These are phyloP conservation scores for Scorias spongiosa DNA, from an alignment of 2,329 filamentous ascomycete genomes.

Conservation along the genomic window DNA sequence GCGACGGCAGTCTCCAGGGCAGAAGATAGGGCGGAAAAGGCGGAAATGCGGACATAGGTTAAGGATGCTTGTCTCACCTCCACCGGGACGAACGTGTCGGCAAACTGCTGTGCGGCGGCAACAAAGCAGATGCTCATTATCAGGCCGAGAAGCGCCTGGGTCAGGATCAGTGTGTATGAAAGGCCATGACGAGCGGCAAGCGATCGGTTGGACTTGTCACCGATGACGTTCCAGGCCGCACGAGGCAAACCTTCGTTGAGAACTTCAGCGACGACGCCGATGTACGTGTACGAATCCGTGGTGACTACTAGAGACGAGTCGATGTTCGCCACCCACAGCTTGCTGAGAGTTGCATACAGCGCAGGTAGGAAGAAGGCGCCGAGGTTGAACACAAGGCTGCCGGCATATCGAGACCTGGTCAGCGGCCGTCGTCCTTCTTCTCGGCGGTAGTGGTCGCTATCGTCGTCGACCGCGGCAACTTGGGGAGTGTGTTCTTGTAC, in stretches of 20 bases:
- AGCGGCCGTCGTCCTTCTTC: background rate
- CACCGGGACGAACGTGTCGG: constrained; percentile 46
- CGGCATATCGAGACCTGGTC: constrained; percentile 28
- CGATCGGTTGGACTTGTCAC: constrained; percentile 42
- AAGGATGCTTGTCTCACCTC: constrained; percentile 42
- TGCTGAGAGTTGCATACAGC: constrained; percentile 50
- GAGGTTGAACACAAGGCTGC: constrained; percentile 48
- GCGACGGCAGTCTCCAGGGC: constrained; percentile 49
- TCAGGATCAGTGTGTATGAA: constrained; percentile 41
- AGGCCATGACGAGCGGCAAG: constrained; percentile 39
- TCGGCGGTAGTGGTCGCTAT: too few relatives aligned
- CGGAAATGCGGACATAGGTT: constrained; percentile 48
- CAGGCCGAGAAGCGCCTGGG: constrained; percentile 41
- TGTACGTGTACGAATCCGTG: constrained; percentile 55
- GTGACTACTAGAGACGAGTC: constrained; percentile 47
- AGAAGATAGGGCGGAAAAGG: constrained; percentile 47
- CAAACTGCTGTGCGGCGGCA: constrained; percentile 38
- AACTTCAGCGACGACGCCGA: constrained; percentile 50
- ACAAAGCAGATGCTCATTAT: constrained; percentile 47
- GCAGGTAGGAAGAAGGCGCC: constrained; percentile 49
- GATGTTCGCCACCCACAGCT: constrained; percentile 57
- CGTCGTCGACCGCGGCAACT: too few relatives aligned
- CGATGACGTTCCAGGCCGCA: constrained; percentile 53
- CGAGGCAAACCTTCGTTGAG: constrained; percentile 59
- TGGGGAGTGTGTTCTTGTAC: too few relatives aligned